These are phyloP conservation scores for Diospyros lotus DNA, from an alignment of 148 eudicot genomes.

Conservation along the genomic window DNA sequence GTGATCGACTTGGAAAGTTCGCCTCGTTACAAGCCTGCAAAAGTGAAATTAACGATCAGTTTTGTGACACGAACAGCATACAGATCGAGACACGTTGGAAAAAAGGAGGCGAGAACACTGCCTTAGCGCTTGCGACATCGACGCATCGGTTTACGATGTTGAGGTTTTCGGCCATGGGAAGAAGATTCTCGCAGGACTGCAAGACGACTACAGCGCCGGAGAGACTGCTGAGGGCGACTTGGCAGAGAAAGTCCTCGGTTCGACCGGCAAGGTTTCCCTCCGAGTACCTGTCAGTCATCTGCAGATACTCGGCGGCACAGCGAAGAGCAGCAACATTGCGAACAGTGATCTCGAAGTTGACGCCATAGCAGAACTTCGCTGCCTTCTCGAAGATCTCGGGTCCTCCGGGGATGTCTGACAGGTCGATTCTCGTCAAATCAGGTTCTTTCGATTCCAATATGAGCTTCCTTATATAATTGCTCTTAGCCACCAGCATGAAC, in stretches of 20 bases:
- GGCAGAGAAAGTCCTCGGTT: slow-evolving; percentile 77
- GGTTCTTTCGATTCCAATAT: slow-evolving; percentile 68
- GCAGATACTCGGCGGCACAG: slow-evolving; percentile 85
- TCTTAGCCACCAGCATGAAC: slow-evolving; percentile 96
- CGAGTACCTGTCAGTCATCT: slow-evolving; percentile 77
- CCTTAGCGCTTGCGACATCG: slow-evolving; percentile 66
- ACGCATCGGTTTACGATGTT: slow-evolving; percentile 64
- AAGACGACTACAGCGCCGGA: slow-evolving; percentile 76
- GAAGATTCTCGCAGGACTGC: slow-evolving; percentile 72
- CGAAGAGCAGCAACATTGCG: slow-evolving; percentile 83
- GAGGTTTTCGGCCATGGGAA: slow-evolving; percentile 62
- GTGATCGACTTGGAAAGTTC: slow-evolving; percentile 77
- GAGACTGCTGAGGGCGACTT: slow-evolving; percentile 73
- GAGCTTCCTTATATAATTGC: slow-evolving; percentile 73
- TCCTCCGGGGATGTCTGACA: slow-evolving; percentile 87
- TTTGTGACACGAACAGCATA: no score
- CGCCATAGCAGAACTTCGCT: slow-evolving; percentile 91
- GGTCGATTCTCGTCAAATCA: slow-evolving; percentile 49
- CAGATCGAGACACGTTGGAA: neutral
- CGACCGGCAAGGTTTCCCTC: slow-evolving; percentile 72
- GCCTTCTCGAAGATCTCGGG: slow-evolving; percentile 83
- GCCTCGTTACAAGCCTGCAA: slow-evolving; percentile 78
- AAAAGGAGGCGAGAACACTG: neutral
- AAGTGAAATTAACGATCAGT: neutral
- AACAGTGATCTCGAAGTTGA: slow-evolving; percentile 90